phyloP scores from a whole-genome alignment of 805 yeast genomes.

The Huiozyma sinensis region DNA sequence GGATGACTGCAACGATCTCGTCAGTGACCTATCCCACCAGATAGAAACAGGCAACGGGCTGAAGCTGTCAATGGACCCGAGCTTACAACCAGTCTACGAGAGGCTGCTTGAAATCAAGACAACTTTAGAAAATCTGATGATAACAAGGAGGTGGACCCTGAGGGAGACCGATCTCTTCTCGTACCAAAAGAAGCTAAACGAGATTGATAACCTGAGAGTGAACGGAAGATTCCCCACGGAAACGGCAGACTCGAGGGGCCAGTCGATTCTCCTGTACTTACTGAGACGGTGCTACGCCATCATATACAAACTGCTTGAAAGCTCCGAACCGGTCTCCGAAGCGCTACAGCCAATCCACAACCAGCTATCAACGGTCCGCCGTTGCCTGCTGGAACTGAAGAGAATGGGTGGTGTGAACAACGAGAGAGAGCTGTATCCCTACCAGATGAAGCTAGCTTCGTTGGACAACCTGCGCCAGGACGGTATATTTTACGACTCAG shows the following conservation, averaged over 20 bases:
- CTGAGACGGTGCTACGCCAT: constrained; percentile 85
- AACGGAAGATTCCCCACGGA: constrained; percentile 43
- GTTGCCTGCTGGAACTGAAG: constrained; percentile 82
- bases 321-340: constrained; percentile 92
- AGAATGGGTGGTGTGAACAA: constrained; percentile 86
- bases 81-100: constrained; percentile 50
- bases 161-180: constrained; percentile 88
- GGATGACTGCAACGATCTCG: constrained; percentile 71
- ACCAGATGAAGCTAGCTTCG: constrained; percentile 86
- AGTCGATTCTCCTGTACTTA: constrained; percentile 56
- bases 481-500: constrained; percentile 78
- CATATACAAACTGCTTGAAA: constrained; percentile 78
- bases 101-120: constrained; percentile 55
- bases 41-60: constrained; percentile 12
- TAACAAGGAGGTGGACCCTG: constrained; percentile 95
- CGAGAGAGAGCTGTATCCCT: constrained; percentile 86
- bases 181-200: constrained; percentile 64
- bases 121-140: constrained; percentile 68
- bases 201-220: constrained; percentile 62
- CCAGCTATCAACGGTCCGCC: constrained; percentile 82
- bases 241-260: constrained; percentile 38
- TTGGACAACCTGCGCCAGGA: constrained; percentile 79
- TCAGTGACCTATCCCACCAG: constrained; percentile 51
- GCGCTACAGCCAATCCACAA: constrained; percentile 88
- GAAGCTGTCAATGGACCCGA: constrained; percentile 34